Base-by-base conservation (phyloP, 805 yeast species). In the Teunomyces barrocoloradensis region DNA sequence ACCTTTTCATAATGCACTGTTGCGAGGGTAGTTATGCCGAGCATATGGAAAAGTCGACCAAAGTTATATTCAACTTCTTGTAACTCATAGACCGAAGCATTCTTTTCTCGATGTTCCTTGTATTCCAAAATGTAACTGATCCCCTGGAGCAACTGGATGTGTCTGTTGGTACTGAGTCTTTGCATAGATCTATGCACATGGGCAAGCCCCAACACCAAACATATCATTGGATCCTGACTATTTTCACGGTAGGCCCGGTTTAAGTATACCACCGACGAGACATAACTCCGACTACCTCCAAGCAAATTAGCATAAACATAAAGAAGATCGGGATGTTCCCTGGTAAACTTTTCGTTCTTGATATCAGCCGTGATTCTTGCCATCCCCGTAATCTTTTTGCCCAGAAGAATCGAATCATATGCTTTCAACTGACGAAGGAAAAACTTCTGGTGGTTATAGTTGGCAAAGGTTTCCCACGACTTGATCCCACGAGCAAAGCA, bases 181-280 rank as follows among this genome's bases (percentile, higher is more conserved):
- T 94, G 98, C 83, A 91, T 85, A 0, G 97, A 87, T 37, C 98
- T 77, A 57, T 92, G 97, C 20, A 91, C 71, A 65, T 90, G 91
- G 0, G 91, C 82, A 35, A 94, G 64, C 0, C 94, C 97, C 39
- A 87, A 71, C 32, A 86, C 66, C 23, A 94, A 72, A 50, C 89
- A 77, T 1, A 94, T 71, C 71, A 89, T 79, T 1, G 97, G 96
- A 53, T 92, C 96, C 36, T 80, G 68, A 38, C 84, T 84, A 47
- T 80, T 80, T 20, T 80, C 77, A 44, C 77, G 77, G 60, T 87
- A 86, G 3, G 89, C 83, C 48, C 91, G 79, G 41, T 82, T 77
- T 48, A 87, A 73, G 61, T 92, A 91, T 18, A 85, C 87, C 48
- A 92, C 70, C 2, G 96, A 83, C 1, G 97, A 87, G 10, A 84